These are phyloP conservation scores for Populus tremula DNA, from an alignment of 345 rosid species.

Conservation along the genomic window DNA sequence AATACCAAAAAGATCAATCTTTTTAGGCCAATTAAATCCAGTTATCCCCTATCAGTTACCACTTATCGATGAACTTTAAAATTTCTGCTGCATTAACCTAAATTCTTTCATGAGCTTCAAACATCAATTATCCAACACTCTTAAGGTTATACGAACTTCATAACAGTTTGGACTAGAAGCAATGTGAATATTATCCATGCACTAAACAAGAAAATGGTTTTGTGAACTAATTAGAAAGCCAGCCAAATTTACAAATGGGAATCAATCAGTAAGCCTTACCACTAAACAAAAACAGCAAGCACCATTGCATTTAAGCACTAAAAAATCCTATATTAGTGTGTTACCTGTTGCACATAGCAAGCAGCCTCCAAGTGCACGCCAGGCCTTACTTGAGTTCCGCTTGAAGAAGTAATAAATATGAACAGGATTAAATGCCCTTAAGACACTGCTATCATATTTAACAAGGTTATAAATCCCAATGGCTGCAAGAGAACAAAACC, in stretches of 20 bases:
- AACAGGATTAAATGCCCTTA: constrained; percentile 84
- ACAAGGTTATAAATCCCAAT: constrained; percentile 83
- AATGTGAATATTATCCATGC: not conserved
- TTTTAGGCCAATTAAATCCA: not conserved
- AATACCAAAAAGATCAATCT: not conserved
- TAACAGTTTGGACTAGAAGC: not conserved
- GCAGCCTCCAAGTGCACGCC: constrained; percentile 98
- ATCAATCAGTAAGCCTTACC: not conserved
- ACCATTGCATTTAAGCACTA: not conserved
- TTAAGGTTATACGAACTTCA: not conserved
- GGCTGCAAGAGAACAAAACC: constrained; percentile 96
- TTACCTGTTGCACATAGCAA: constrained; percentile 96
- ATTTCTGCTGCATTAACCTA: not conserved
- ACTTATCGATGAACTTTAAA: not conserved
- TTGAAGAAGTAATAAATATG: constrained; percentile 85
- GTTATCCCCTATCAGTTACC: not conserved
- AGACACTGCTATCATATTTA: constrained; percentile 71
- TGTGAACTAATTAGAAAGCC: not conserved
- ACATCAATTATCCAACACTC: not conserved
- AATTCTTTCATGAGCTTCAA: not conserved
- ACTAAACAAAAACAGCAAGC: constrained; percentile 1
- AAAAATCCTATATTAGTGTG: constrained; percentile 10
- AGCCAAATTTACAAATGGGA: not conserved
- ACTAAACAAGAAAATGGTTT: not conserved
- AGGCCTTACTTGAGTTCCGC: constrained; percentile 79